These are phyloP conservation scores for Aquilaria malaccensis DNA, from an alignment of 345 rosid species.

Conservation along the genomic window DNA sequence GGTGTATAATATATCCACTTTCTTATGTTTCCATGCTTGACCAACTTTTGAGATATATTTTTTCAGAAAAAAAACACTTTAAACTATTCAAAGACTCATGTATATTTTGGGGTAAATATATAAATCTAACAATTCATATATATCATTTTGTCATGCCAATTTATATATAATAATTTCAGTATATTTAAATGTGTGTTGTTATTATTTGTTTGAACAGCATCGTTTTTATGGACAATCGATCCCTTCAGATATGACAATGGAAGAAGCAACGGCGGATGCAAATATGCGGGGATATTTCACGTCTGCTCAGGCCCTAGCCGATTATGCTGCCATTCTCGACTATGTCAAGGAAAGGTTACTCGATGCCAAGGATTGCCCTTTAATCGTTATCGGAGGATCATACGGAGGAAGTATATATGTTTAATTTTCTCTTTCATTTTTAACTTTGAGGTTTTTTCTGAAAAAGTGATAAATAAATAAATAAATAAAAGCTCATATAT, in stretches of 20 bases:
- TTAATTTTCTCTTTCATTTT: too few relatives aligned
- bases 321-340: slow-evolving; percentile 29
- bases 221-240: slow-evolving; percentile 39
- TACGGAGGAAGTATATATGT: slow-evolving; percentile 39
- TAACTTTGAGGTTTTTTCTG: too few relatives aligned
- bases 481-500: too few relatives aligned
- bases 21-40: not conserved
- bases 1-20: slow-evolving; percentile 11
- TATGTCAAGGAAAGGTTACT: slow-evolving; percentile 20
- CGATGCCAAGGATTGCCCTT: slow-evolving; percentile 19
- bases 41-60: not conserved
- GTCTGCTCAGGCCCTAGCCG: slow-evolving; percentile 37
- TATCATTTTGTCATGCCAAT: not conserved
- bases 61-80: too few relatives aligned
- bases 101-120: not conserved
- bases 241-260: slow-evolving; percentile 20
- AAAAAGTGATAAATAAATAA: too few relatives aligned
- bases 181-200: not conserved
- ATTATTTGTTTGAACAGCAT: slow-evolving; percentile 18
- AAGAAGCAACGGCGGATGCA: slow-evolving; percentile 18
- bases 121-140: not conserved
- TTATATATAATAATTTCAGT: not conserved
- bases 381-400: slow-evolving; percentile 37
- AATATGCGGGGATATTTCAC: slow-evolving; percentile 28
- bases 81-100: not conserved